Percentiles rank a stretch among this genome's conserved stretches.
Evolutionary conservation across 139 green algal genomes (phyloP).

Genomic region (Penium margaritaceum): DNA sequence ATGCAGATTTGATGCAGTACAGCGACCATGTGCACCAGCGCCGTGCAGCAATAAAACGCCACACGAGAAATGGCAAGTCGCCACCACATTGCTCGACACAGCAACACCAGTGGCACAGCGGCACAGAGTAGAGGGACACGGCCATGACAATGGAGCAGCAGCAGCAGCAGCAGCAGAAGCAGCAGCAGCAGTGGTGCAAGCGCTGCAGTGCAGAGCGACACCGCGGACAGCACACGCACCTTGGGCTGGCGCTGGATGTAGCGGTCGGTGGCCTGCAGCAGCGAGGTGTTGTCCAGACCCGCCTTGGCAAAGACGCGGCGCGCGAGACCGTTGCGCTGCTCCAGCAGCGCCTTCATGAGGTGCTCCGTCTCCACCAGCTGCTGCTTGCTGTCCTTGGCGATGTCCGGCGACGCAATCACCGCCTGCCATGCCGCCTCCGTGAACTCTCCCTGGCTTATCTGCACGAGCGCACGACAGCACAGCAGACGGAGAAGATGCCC

Average conservation of each 20-base stretch:
- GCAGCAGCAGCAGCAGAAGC: too few relatives aligned
- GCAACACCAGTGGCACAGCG: too few relatives aligned
- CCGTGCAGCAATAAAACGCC: too few relatives aligned
- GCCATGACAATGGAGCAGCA: too few relatives aligned
- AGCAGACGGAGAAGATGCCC: too few relatives aligned
- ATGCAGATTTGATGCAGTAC: too few relatives aligned
- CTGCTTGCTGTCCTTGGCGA: conserved; percentile 66
- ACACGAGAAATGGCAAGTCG: too few relatives aligned
- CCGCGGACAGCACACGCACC: background rate
- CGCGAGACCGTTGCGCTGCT: conserved; percentile 85
- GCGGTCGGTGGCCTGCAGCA: conserved; percentile 72
- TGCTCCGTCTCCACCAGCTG: conserved; percentile 98
- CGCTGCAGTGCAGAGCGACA: background rate
- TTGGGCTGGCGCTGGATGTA: conserved; percentile 72
- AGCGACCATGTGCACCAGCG: too few relatives aligned
- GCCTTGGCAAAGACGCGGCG: conserved; percentile 76
- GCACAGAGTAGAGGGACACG: too few relatives aligned
- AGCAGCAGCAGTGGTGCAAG: too few relatives aligned
- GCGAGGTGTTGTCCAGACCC: conserved; percentile 60
- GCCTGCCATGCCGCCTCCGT: conserved; percentile 88
- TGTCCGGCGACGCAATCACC: conserved; percentile 75
- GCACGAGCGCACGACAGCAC: too few relatives aligned
- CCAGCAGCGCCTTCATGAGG: conserved; percentile 87
- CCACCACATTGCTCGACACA: too few relatives aligned
- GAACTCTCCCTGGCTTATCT: conserved; percentile 78